These are phyloP conservation scores for Penicillium italicum DNA, from an alignment of 2,329 filamentous ascomycete species.

Conservation along the genomic window DNA sequence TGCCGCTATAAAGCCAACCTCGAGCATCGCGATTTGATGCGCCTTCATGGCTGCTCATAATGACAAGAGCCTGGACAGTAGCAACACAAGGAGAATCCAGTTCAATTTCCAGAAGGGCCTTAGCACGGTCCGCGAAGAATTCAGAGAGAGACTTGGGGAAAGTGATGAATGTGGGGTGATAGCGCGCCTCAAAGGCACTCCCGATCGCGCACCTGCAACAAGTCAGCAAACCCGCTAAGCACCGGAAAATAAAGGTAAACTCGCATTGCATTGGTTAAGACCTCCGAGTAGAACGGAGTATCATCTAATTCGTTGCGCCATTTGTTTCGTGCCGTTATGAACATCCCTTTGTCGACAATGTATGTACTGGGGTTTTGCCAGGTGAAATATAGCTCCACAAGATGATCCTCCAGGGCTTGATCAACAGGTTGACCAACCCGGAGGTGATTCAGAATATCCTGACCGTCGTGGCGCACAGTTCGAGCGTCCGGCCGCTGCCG, in stretches of 20 bases:
- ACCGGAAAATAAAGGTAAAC: not conserved
- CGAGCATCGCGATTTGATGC: conserved; percentile 45
- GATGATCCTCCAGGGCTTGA: conserved; percentile 42
- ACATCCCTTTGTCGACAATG: conserved; percentile 45
- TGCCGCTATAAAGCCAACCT: conserved; percentile 49
- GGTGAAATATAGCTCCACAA: conserved; percentile 47
- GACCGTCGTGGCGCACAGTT: conserved; percentile 39
- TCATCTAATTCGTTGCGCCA: conserved; percentile 40
- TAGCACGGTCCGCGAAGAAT: conserved; percentile 43
- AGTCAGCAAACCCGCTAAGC: not conserved
- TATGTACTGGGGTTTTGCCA: conserved; percentile 50
- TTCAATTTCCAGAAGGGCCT: conserved; percentile 47
- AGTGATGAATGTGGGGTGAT: conserved; percentile 44
- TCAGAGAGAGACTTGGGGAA: conserved; percentile 36
- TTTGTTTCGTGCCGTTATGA: conserved; percentile 32
- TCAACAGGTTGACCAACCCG: conserved; percentile 43
- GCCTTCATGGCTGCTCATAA: conserved; percentile 46
- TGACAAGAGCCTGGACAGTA: conserved; percentile 47
- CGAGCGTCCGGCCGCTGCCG: conserved; percentile 38
- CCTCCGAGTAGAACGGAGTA: conserved; percentile 41
- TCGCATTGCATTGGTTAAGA: conserved; percentile 43
- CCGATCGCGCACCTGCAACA: conserved; percentile 40
- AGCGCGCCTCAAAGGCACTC: conserved; percentile 44
- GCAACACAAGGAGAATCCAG: conserved; percentile 48
- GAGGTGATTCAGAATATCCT: conserved; percentile 42